Evolutionary conservation across 2,329 filamentous ascomycete species (phyloP).

Genomic region (Trichoderma afroharzianum): DNA sequence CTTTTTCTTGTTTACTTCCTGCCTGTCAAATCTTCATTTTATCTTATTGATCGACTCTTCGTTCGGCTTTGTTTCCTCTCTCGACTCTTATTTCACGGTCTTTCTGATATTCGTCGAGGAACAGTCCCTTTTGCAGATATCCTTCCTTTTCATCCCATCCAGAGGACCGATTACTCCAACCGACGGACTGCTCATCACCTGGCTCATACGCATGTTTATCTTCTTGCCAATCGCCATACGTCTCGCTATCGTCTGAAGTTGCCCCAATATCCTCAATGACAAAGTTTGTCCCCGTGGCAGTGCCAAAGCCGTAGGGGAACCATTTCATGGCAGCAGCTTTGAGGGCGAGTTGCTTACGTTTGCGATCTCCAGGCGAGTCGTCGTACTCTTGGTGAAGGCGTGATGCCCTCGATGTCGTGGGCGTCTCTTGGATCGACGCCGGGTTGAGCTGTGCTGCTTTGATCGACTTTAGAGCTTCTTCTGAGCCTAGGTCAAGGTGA

Average conservation of each 20-base stretch:
- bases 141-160: slow-evolving; percentile 21
- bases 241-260: slow-evolving; percentile 40
- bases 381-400: slow-evolving; percentile 17
- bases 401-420: background rate
- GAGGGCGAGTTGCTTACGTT: slow-evolving; percentile 35
- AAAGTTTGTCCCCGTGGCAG: slow-evolving; percentile 39
- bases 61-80: background rate
- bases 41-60: background rate
- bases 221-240: slow-evolving; percentile 40
- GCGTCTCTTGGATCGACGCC: background rate
- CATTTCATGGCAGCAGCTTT: slow-evolving; percentile 42
- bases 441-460: background rate
- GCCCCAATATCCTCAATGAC: slow-evolving; percentile 45
- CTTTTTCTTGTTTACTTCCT: background rate
- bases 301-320: slow-evolving; percentile 46
- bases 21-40: background rate
- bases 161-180: slow-evolving; percentile 16
- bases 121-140: background rate
- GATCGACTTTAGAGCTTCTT: background rate
- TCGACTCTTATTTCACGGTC: background rate
- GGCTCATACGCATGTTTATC: slow-evolving; percentile 23
- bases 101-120: slow-evolving; percentile 20
- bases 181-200: background rate
- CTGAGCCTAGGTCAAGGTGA: background rate
- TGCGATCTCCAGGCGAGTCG: slow-evolving; percentile 32